Evolutionary conservation across 2,329 filamentous ascomycete species (phyloP), one percentile per base, ranked within the genome.

Genomic region (Chaetomium sp.): DNA sequence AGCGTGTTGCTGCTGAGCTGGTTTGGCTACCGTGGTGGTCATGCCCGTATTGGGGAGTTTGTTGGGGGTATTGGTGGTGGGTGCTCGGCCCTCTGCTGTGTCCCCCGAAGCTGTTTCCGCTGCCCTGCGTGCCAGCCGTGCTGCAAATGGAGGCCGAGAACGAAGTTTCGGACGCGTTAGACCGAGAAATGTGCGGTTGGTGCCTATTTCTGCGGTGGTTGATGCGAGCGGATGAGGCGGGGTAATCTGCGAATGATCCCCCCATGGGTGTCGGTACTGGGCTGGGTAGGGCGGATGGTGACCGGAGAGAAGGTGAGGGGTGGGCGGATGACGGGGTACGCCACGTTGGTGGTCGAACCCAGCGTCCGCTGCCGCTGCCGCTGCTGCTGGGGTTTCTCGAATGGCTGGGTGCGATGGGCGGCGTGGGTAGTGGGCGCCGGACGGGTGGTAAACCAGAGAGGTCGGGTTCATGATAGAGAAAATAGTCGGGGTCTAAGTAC

Each of bases 331-430:
- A 52, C 4, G 56, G 56, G 14, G 50, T 48, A 14, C 56, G 56
- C 56, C 56, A 59, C 2, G 51, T 56, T 6, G 56, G 56, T 11
- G 59, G 56, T 2, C 51, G 51, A 12, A 35, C 45, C 53, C 51
- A 54, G 37, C 34, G 47, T 34, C 51, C 43, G 46, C 47, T 48
- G 35, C 42, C 34, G 34, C 37, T 53, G 45, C 42, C 34, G 35
- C 33, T 48, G 49, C 43, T 51, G 46, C 56, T 56, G 41, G 56
- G 47, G 14, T 54, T 34, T 12, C 56, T 53, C 4, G 50, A 51
- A 47, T 59, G 56, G 33, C 14, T 43, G 34, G 43, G 35, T 27
- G 27, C 8, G 14, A 40, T 49, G 7, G 38, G 44, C 4, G 49
- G 35, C 5, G 27, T 9, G 5, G 52, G 49, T 5, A 41, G 41